Percentiles rank a stretch among this genome's conserved stretches.
Conservation (phyloP, 2,329 filamentous ascomycete species). For the Truncatella angustata region DNA sequence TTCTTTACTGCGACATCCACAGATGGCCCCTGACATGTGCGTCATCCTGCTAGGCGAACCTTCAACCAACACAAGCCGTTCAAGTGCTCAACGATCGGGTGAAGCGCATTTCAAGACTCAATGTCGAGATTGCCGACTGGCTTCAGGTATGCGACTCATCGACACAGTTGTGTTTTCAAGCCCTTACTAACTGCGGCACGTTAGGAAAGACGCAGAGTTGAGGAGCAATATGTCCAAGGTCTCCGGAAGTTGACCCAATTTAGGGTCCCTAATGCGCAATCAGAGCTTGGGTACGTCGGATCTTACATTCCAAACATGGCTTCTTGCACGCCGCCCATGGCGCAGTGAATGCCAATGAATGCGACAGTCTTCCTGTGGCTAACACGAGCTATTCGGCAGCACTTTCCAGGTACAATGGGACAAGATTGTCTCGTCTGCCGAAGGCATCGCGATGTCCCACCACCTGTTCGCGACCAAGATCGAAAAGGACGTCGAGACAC, state of each 20-base stretch:
- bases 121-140: conserved; percentile 93
- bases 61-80: conserved; percentile 81
- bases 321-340: no score
- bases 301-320: not conserved
- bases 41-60: conserved; percentile 59
- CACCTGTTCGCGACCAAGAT: conserved; percentile 76
- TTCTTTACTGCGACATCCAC: no score
- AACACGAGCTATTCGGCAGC: conserved; percentile 43
- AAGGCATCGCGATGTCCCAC: conserved; percentile 80
- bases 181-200: conserved; percentile 9
- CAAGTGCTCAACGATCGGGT: conserved; percentile 82
- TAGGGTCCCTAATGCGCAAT: conserved; percentile 70
- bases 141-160: conserved; percentile 67
- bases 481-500: conserved; percentile 82
- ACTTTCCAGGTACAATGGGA: conserved; percentile 91
- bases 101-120: conserved; percentile 80
- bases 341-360: no score
- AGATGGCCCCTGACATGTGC: conserved; percentile 18
- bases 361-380: not conserved
- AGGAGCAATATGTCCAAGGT: conserved; percentile 83
- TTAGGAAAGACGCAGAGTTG: conserved; percentile 88
- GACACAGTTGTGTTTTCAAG: not conserved
- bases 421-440: conserved; percentile 76
- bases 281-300: conserved; percentile 77
- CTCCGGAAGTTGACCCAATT: conserved; percentile 78